These are phyloP conservation scores for Cryptosporidium ryanae DNA, from an alignment of 169 alveolate genomes.

Conservation along the genomic window DNA sequence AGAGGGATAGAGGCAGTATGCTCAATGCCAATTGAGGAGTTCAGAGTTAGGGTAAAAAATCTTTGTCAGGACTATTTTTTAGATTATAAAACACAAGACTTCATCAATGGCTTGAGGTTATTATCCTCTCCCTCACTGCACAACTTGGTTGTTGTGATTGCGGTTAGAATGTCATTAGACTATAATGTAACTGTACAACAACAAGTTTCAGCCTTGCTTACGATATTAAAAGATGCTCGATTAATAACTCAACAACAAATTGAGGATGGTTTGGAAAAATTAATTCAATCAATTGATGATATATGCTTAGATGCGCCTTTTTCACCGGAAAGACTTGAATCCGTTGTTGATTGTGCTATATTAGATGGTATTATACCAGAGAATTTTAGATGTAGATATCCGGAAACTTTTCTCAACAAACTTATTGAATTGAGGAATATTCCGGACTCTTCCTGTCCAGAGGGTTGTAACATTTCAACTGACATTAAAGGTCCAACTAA, in stretches of 20 bases:
- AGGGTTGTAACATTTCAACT: not conserved
- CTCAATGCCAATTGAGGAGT: conserved; percentile 45
- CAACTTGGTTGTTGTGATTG: conserved; percentile 60
- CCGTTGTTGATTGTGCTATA: conserved; percentile 69
- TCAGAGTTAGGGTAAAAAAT: conserved; percentile 49
- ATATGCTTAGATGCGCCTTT: conserved; percentile 69
- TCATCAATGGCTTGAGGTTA: conserved; percentile 50
- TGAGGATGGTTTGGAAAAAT: conserved; percentile 70
- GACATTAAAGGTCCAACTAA: conserved; percentile 20
- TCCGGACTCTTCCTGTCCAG: conserved; percentile 11
- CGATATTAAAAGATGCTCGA: conserved; percentile 61
- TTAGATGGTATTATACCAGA: conserved; percentile 63
- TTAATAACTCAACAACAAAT: conserved; percentile 68
- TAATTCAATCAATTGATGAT: conserved; percentile 72
- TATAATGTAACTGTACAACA: conserved; percentile 63
- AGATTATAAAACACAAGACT: conserved; percentile 59
- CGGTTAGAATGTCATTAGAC: conserved; percentile 71
- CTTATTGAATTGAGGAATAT: conserved; percentile 33
- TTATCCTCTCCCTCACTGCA: conserved; percentile 63
- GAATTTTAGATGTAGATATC: conserved; percentile 70
- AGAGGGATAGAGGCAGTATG: conserved; percentile 53
- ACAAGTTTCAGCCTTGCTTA: conserved; percentile 63
- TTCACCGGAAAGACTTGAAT: conserved; percentile 72
- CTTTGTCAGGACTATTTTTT: conserved; percentile 71
- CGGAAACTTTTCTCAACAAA: conserved; percentile 49